Percentiles rank a stretch among this genome's conserved stretches.
phyloP scores from a whole-genome alignment of 805 yeast genomes.

The Ogataea trehaloabstinens region DNA sequence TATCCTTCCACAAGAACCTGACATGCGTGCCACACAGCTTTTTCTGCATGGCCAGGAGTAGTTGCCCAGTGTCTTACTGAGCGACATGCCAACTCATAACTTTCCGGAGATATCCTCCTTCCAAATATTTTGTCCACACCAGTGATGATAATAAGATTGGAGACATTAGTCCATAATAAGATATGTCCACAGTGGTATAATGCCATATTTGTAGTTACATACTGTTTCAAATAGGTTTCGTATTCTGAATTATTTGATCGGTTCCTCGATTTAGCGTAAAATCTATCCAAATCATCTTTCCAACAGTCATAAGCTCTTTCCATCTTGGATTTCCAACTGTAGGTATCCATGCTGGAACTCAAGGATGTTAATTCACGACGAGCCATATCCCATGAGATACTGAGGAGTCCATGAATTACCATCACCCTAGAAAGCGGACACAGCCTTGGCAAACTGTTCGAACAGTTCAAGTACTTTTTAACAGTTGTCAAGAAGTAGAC shows the following conservation, averaged over 20 bases:
- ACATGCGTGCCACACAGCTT: conserved; percentile 15
- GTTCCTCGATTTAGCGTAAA: conserved; percentile 1
- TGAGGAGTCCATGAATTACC: conserved; percentile 14
- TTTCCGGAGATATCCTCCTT: conserved; percentile 3
- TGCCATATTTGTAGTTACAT: conserved; percentile 12
- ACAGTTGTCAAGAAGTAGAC: conserved; percentile 5
- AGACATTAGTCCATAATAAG: conserved; percentile 10
- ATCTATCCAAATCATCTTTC: conserved; percentile 14
- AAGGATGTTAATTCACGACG: conserved; percentile 3
- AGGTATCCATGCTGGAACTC: conserved; percentile 7
- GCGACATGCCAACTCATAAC: conserved; percentile 8
- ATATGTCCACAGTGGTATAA: conserved; percentile 15
- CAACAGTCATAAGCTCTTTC: conserved; percentile 11
- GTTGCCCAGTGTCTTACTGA: conserved; percentile 9
- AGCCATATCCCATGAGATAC: conserved; percentile 12
- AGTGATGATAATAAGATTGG: conserved; percentile 8
- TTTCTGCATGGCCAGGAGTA: conserved; percentile 7
- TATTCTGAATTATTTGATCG: neutral
- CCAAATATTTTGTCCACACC: conserved; percentile 10
- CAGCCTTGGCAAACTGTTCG: neutral
- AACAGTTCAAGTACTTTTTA: conserved; percentile 7
- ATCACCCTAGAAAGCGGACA: conserved; percentile 9
- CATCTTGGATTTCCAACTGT: conserved; percentile 12
- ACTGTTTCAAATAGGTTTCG: conserved; percentile 8
- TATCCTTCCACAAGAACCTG: conserved; percentile 15